Evolutionary conservation across 768 basidiomycete species (phyloP).

Genomic region (Multifurca ochricompacta): DNA sequence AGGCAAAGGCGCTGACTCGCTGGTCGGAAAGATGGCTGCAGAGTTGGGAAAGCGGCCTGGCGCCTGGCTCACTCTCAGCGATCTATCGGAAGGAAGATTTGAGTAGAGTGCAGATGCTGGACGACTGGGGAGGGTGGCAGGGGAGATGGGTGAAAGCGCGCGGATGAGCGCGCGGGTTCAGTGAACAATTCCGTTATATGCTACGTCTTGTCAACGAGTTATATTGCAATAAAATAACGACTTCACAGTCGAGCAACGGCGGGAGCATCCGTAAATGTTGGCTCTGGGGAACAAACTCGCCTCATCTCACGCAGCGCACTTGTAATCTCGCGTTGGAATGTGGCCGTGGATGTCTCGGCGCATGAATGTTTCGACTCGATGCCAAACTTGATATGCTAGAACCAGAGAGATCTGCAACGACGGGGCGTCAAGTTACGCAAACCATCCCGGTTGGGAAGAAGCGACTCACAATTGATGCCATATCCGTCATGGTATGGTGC

Average conservation of each 20-base stretch:
- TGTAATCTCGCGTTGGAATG: conserved; percentile 54
- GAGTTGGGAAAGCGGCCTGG: conserved; percentile 26
- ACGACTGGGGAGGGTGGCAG: background rate
- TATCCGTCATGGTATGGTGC: conserved; percentile 78
- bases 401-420: conserved; percentile 63
- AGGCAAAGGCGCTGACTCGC: conserved; percentile 40
- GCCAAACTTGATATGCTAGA: conserved; percentile 82
- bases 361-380: conserved; percentile 83
- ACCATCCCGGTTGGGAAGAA: background rate
- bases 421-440: conserved; percentile 20
- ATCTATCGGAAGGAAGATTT: conserved; percentile 32
- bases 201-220: background rate
- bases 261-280: conserved; percentile 6
- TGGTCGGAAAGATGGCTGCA: conserved; percentile 35
- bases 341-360: conserved; percentile 57
- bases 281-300: conserved; percentile 19
- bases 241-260: conserved; percentile 10
- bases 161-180: background rate
- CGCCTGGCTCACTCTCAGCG: conserved; percentile 32
- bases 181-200: background rate
- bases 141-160: background rate
- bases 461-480: conserved; percentile 80
- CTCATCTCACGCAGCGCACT: conserved; percentile 67
- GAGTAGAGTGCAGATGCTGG: conserved; percentile 1
- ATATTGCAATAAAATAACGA: background rate